Percentiles rank a stretch among this genome's conserved stretches.
These are phyloP conservation scores for Lecanicillium sp. DNA, from an alignment of 2,329 filamentous ascomycete genomes.

Conservation along the genomic window DNA sequence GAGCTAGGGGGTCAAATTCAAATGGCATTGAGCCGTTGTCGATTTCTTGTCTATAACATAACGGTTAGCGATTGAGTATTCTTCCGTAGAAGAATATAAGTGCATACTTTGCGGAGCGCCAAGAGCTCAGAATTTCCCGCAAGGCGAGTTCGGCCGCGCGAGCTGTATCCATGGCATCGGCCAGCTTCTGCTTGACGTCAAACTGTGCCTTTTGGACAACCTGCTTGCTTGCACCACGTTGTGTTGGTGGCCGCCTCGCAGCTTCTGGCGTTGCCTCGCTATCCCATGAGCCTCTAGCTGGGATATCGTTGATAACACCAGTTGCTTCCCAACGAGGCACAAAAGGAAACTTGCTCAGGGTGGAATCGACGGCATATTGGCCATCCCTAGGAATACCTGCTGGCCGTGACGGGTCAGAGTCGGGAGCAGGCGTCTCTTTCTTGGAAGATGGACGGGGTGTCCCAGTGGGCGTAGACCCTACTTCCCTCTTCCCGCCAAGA, in stretches of 20 bases:
- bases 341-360: slow-evolving; percentile 46
- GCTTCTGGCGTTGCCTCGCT: slow-evolving; percentile 26
- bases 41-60: slow-evolving; percentile 39
- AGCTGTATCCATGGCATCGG: slow-evolving; percentile 70
- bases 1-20: slow-evolving; percentile 76
- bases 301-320: slow-evolving; percentile 70
- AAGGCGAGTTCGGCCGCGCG: slow-evolving; percentile 79
- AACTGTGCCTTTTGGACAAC: slow-evolving; percentile 51
- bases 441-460: slow-evolving; percentile 37
- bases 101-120: slow-evolving; percentile 73
- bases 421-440: slow-evolving; percentile 31
- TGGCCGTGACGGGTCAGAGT: slow-evolving; percentile 27
- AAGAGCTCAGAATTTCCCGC: slow-evolving; percentile 71
- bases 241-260: slow-evolving; percentile 26
- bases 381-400: slow-evolving; percentile 34
- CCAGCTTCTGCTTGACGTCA: slow-evolving; percentile 54
- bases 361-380: slow-evolving; percentile 34
- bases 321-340: slow-evolving; percentile 67
- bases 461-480: slow-evolving; percentile 46
- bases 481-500: slow-evolving; percentile 46
- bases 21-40: slow-evolving; percentile 51
- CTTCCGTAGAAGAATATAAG: slow-evolving; percentile 19
- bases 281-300: slow-evolving; percentile 30
- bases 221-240: slow-evolving; percentile 41
- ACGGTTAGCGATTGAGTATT: slow-evolving; percentile 11